phyloP scores from a whole-genome alignment of 1,284 basidiomycete species.

The Pulveroboletus sp. region DNA sequence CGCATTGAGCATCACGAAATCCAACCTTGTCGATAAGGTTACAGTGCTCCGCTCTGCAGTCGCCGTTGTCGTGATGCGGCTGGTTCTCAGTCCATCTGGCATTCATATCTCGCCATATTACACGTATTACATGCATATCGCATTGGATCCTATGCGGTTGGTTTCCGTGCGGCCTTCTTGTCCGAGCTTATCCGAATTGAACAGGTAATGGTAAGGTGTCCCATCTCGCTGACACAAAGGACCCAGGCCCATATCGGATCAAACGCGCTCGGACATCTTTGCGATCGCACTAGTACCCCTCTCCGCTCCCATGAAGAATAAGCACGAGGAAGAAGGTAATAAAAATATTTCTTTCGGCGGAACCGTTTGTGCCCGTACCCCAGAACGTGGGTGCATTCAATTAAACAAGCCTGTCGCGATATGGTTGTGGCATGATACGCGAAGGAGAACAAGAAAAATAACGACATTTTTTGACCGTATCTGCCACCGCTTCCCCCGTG shows the following conservation, averaged over 20 bases:
- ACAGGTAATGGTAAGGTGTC: background rate
- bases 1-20: conserved; percentile 7
- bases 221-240: background rate
- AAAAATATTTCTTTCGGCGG: conserved; percentile 8
- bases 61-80: conserved; percentile 4
- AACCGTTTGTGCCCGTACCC: conserved; percentile 22
- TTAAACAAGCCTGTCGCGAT: conserved; percentile 8
- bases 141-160: conserved; percentile 19
- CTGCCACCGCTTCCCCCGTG: conserved; percentile 19
- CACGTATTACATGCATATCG: conserved; percentile 7
- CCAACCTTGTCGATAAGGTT: conserved; percentile 14
- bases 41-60: conserved; percentile 10
- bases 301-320: background rate
- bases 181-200: background rate
- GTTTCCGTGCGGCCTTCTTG: conserved; percentile 16
- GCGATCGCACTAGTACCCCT: background rate
- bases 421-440: background rate
- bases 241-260: conserved; percentile 8
- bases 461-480: conserved; percentile 12
- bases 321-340: background rate
- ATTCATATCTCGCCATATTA: conserved; percentile 17
- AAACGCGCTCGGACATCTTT: conserved; percentile 1
- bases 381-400: conserved; percentile 24
- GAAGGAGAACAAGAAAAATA: background rate
- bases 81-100: conserved; percentile 2